A percentile compares a stretch with the other conserved stretches of the same genome.
Conservation (phyloP, 345 rosid genomes). For the Gossypium herbaceum region DNA sequence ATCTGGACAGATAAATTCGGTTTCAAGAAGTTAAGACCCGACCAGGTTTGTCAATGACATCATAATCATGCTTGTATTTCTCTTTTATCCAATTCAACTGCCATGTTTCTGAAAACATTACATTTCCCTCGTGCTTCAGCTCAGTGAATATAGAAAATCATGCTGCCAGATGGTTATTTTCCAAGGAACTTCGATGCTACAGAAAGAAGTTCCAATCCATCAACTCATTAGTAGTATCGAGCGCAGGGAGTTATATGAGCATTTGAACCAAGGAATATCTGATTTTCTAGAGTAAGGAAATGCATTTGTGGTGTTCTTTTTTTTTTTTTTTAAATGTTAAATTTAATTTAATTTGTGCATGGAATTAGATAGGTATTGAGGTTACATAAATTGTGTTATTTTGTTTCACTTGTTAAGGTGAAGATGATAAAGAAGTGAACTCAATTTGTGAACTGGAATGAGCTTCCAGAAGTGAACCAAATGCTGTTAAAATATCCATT, state of each 20-base stretch:
- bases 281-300: conserved; percentile 19
- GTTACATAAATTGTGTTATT: conserved; percentile 9
- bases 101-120: neutral
- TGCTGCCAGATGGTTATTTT: conserved; percentile 62
- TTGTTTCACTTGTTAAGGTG: neutral
- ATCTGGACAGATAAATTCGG: conserved; percentile 77
- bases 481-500: neutral
- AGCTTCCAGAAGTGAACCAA: neutral
- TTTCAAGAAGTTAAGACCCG: conserved; percentile 47
- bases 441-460: neutral
- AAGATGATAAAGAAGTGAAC: conserved; percentile 6
- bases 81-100: neutral
- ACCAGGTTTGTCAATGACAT: conserved; percentile 42
- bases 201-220: conserved; percentile 43
- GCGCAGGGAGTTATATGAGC: too few relatives aligned
- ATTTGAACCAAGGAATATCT: too few relatives aligned
- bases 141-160: conserved; percentile 40
- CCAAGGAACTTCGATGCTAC: conserved; percentile 71
- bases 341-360: neutral
- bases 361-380: neutral
- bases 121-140: conserved; percentile 29
- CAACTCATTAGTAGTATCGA: conserved; percentile 13
- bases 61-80: neutral
- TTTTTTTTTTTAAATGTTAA: neutral
- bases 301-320: neutral